Evolutionary conservation across 495 filamentous ascomycete genomes (phyloP).

Genomic region (Aspergillus mulundensis): DNA sequence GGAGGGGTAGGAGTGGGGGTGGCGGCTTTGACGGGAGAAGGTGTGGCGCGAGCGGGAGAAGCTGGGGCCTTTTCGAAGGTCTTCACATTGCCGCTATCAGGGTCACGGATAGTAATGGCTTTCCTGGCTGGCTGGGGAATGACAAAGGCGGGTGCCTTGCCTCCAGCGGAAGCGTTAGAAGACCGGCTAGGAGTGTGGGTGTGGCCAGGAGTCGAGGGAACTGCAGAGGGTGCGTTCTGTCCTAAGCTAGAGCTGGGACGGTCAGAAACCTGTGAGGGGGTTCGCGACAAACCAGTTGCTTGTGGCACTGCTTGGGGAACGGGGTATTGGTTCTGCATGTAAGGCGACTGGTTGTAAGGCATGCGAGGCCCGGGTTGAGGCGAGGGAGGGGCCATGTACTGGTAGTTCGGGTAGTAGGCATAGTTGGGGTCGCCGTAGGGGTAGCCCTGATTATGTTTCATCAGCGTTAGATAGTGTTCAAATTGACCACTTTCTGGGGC

Average conservation of each 20-base stretch:
- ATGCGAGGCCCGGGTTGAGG: slow-evolving; percentile 52
- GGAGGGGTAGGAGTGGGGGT: slow-evolving; percentile 64
- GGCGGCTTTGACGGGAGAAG: slow-evolving; percentile 57
- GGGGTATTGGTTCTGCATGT: slow-evolving; percentile 49
- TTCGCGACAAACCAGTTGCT: slow-evolving; percentile 72
- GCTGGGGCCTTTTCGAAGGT: slow-evolving; percentile 54
- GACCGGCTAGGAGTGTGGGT: slow-evolving; percentile 55
- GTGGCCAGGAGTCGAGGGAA: slow-evolving; percentile 56
- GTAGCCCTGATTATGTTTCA: slow-evolving; percentile 53
- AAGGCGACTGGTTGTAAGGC: slow-evolving; percentile 43
- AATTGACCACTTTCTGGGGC: slow-evolving; percentile 66
- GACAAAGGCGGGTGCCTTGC: slow-evolving; percentile 44
- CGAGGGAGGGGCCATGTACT: slow-evolving; percentile 47
- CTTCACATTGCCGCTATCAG: slow-evolving; percentile 62
- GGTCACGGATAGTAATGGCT: slow-evolving; percentile 74
- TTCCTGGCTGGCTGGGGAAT: slow-evolving; percentile 59
- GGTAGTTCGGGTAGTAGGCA: slow-evolving; percentile 39
- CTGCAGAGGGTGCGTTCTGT: slow-evolving; percentile 56
- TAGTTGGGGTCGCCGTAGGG: slow-evolving; percentile 45
- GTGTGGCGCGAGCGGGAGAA: slow-evolving; percentile 52
- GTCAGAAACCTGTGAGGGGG: slow-evolving; percentile 77
- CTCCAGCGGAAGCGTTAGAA: slow-evolving; percentile 49
- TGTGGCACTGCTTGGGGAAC: slow-evolving; percentile 49
- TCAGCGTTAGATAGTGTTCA: slow-evolving; percentile 68
- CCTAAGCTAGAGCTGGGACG: slow-evolving; percentile 76